Conservation (phyloP, 2,329 filamentous ascomycete species). For the Diaporthe sp. region DNA sequence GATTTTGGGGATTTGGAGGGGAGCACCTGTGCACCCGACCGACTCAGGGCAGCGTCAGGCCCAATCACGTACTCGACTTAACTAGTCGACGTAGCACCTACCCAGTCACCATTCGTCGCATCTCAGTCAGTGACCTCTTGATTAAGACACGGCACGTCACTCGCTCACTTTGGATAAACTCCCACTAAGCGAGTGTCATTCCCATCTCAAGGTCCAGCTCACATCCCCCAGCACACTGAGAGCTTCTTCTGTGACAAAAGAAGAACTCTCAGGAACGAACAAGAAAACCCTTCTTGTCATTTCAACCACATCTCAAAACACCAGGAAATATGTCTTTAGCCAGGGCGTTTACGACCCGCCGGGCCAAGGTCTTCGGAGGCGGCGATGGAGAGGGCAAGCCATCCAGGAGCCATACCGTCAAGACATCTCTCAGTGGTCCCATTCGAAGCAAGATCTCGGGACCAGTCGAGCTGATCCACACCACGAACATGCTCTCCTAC, state of each 20-base stretch:
- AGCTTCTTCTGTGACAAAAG: background rate
- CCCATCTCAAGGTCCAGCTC: background rate
- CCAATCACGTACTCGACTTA: slow-evolving; percentile 21
- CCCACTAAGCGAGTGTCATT: background rate
- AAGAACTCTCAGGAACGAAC: background rate
- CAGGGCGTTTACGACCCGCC: slow-evolving; percentile 78
- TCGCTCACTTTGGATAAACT: background rate
- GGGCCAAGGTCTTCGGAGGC: slow-evolving; percentile 63
- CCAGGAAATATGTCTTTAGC: slow-evolving; percentile 58
- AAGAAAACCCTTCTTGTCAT: background rate
- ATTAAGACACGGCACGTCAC: slow-evolving; percentile 31
- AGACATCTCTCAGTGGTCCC: slow-evolving; percentile 52
- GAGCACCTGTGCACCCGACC: slow-evolving; percentile 29
- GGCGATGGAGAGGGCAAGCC: slow-evolving; percentile 47
- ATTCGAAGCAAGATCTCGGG: slow-evolving; percentile 83
- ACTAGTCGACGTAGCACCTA: slow-evolving; percentile 27
- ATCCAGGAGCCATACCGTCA: slow-evolving; percentile 63
- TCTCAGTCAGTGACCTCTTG: slow-evolving; percentile 23
- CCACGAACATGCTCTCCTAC: slow-evolving; percentile 96
- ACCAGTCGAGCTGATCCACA: slow-evolving; percentile 88
- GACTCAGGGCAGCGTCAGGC: slow-evolving; percentile 22
- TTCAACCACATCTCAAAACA: background rate
- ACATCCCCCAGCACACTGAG: background rate
- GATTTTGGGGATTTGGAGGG: slow-evolving; percentile 25
- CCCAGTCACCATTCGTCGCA: slow-evolving; percentile 23